Conservation (phyloP, 192 early-diverging fungal genomes). For the Gryganskiella cystojenkinii region DNA sequence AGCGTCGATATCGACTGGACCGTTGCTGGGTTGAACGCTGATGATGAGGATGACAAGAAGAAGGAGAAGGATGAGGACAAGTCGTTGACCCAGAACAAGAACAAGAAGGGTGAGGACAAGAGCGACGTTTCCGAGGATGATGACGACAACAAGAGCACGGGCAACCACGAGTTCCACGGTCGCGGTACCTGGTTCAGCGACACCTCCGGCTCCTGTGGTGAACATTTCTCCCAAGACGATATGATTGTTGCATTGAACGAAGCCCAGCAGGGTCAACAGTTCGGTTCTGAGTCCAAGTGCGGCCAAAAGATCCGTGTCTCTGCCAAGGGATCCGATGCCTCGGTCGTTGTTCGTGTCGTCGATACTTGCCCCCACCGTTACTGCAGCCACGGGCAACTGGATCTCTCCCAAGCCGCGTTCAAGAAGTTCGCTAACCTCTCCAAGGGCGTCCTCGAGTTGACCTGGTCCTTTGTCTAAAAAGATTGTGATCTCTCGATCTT, state of each 20-base stretch:
- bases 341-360: slow-evolving; percentile 22
- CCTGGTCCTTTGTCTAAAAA: slow-evolving; percentile 14
- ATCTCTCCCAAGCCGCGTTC: slow-evolving; percentile 14
- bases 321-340: slow-evolving; percentile 1
- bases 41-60: neutral
- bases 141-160: neutral
- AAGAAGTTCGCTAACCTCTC: slow-evolving; percentile 4
- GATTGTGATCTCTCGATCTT: too few relatives aligned
- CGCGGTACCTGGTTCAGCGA: slow-evolving; percentile 31
- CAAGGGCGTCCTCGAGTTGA: slow-evolving; percentile 17
- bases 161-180: slow-evolving; percentile 5
- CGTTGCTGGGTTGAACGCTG: neutral
- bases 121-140: neutral
- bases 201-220: slow-evolving; percentile 9
- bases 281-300: slow-evolving; percentile 13
- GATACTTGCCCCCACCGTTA: slow-evolving; percentile 21
- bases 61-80: neutral
- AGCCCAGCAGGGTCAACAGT: slow-evolving; percentile 8
- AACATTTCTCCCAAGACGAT: slow-evolving; percentile 10
- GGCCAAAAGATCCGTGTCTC: slow-evolving; percentile 19
- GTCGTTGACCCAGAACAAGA: neutral
- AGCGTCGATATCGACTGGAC: neutral
- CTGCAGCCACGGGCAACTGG: slow-evolving; percentile 10
- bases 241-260: slow-evolving; percentile 19
- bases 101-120: neutral